Percentiles rank a stretch among this genome's conserved stretches.
phyloP scores from a whole-genome alignment of 257 asterid species.

The Coffea eugenioides region DNA sequence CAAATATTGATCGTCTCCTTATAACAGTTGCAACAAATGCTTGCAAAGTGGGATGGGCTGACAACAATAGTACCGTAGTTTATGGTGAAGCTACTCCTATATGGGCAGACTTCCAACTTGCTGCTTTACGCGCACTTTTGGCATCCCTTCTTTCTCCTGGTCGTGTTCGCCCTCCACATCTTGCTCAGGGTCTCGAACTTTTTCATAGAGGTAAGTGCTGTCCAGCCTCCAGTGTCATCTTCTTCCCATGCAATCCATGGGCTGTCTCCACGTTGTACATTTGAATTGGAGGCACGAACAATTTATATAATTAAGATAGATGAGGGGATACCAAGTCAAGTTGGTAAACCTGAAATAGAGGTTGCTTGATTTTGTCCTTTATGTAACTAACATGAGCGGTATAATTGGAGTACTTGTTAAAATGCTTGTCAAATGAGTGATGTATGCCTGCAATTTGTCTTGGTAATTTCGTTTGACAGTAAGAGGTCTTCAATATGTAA shows the following conservation, averaged over 20 bases:
- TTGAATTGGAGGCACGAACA: neutral
- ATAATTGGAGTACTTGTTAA: neutral
- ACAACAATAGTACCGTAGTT: conserved; percentile 35
- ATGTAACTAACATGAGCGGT: neutral
- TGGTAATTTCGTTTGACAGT: neutral
- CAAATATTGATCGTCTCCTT: conserved; percentile 62
- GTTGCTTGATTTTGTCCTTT: neutral
- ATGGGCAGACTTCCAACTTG: conserved; percentile 63
- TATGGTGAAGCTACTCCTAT: conserved; percentile 35
- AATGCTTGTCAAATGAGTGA: neutral
- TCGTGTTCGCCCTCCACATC: conserved; percentile 61
- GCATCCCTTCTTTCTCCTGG: conserved; percentile 89
- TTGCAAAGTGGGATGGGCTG: conserved; percentile 56
- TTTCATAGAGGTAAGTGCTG: conserved; percentile 57
- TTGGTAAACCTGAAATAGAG: too few species aligned
- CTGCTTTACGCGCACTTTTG: conserved; percentile 80
- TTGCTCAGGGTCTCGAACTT: conserved; percentile 60
- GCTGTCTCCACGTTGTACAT: neutral
- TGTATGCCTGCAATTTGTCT: neutral
- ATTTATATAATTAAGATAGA: neutral
- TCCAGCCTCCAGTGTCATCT: neutral
- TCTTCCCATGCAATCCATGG: neutral
- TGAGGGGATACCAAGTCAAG: neutral
- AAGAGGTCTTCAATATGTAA: neutral
- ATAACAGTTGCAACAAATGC: conserved; percentile 64